These are phyloP conservation scores for Zalaria obscura DNA, from an alignment of 2,329 filamentous ascomycete species.

Conservation along the genomic window DNA sequence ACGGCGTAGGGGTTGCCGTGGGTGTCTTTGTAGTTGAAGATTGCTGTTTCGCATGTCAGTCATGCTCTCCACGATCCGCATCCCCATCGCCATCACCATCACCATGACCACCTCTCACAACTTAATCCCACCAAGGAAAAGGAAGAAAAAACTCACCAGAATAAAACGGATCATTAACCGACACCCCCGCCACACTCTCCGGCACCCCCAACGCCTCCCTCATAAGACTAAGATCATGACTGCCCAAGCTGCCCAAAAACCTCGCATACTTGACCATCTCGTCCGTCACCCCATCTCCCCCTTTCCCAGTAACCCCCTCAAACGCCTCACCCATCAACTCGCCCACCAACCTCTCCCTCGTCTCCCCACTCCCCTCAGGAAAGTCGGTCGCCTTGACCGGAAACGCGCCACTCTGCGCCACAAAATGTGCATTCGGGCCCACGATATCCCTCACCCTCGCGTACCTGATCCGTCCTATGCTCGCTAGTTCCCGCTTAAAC, in stretches of 20 bases:
- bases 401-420: slow-evolving; percentile 35
- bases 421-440: slow-evolving; percentile 36
- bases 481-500: slow-evolving; percentile 37
- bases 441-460: slow-evolving; percentile 40
- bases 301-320: not conserved
- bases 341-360: slow-evolving; percentile 12
- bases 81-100: too few relatives aligned
- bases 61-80: not conserved
- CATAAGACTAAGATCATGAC: slow-evolving; percentile 41
- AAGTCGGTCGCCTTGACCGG: slow-evolving; percentile 30
- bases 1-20: slow-evolving; percentile 29
- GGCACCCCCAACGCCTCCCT: slow-evolving; percentile 39
- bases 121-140: not conserved
- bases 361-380: slow-evolving; percentile 11
- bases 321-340: slow-evolving; percentile 20
- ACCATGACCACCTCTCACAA: too few relatives aligned
- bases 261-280: slow-evolving; percentile 21
- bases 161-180: slow-evolving; percentile 27
- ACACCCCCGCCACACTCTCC: slow-evolving; percentile 29
- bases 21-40: slow-evolving; percentile 28
- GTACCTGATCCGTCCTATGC: slow-evolving; percentile 39
- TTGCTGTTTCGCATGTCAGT: slow-evolving; percentile 13
- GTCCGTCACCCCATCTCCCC: slow-evolving; percentile 10
- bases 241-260: slow-evolving; percentile 35
- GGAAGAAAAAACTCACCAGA: slow-evolving; percentile 6